Conservation (phyloP, 306 rosid species). For the Aeschynomene evenia region DNA sequence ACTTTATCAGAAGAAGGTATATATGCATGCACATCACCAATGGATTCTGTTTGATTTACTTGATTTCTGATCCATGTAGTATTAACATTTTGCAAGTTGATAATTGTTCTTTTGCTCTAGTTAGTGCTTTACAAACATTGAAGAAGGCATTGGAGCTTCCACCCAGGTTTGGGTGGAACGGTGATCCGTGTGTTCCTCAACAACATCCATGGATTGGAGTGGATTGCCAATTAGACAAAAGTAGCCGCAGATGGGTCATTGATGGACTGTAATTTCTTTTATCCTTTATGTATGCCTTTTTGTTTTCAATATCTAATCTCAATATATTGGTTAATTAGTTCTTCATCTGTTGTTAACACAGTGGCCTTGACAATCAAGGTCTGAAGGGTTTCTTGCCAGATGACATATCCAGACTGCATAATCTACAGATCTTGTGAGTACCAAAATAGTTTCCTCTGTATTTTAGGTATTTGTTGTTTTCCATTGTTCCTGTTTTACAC, state of each 20-base stretch:
- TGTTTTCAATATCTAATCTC: not conserved
- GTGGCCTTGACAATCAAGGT: constrained; percentile 76
- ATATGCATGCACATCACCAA: not conserved
- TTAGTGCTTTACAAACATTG: constrained; percentile 57
- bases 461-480: not conserved
- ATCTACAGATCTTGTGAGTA: constrained; percentile 66
- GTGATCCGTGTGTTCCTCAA: constrained; percentile 90
- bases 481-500: not conserved
- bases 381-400: constrained; percentile 60
- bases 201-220: constrained; percentile 90
- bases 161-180: constrained; percentile 79
- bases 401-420: constrained; percentile 53
- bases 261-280: constrained; percentile 71
- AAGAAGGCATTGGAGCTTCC: constrained; percentile 74
- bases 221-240: constrained; percentile 59
- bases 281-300: constrained; percentile 14
- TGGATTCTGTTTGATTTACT: not conserved
- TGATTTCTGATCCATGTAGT: not conserved
- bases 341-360: constrained; percentile 41
- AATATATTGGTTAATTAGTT: constrained; percentile 24
- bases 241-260: constrained; percentile 62
- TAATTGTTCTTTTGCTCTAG: constrained; percentile 39
- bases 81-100: constrained; percentile 19
- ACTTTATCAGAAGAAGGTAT: constrained; percentile 78
- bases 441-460: not conserved